Evolutionary conservation across 2,329 filamentous ascomycete genomes (phyloP).

Genomic region (Botrytis fragariae): DNA sequence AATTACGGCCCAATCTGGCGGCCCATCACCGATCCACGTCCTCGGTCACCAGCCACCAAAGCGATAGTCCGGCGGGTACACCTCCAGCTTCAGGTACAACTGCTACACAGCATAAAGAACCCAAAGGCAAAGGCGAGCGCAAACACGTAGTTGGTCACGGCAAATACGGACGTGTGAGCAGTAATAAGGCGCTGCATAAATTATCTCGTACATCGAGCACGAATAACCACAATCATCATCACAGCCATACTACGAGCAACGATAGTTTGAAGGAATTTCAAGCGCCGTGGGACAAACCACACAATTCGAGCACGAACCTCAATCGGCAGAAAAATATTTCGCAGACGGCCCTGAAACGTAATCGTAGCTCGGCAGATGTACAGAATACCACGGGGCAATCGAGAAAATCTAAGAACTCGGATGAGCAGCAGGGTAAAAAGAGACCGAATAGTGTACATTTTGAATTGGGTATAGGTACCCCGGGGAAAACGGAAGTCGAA

Average conservation of each 20-base stretch:
- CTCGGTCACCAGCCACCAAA: constrained; percentile 27
- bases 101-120: constrained; percentile 33
- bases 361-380: constrained; percentile 45
- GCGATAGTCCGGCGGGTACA: constrained; percentile 22
- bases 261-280: constrained; percentile 36
- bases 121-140: constrained; percentile 26
- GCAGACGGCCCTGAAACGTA: constrained; percentile 56
- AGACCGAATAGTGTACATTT: constrained; percentile 57
- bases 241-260: constrained; percentile 31
- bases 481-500: constrained; percentile 36
- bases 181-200: constrained; percentile 36
- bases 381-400: not conserved
- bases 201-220: constrained; percentile 21
- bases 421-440: constrained; percentile 34
- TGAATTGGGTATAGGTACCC: constrained; percentile 48
- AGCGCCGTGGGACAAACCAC: constrained; percentile 31
- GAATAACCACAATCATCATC: constrained; percentile 27
- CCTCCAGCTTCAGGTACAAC: constrained; percentile 25
- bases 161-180: constrained; percentile 30
- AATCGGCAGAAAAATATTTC: constrained; percentile 49
- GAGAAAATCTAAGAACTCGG: constrained; percentile 50
- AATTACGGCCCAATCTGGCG: constrained; percentile 27
- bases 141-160: constrained; percentile 35
- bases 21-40: constrained; percentile 30
- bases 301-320: constrained; percentile 39